Percentiles rank a stretch among this genome's conserved stretches.
Evolutionary conservation across 352 stramenopile genomes (phyloP).

Genomic region (Thalassiosira delicatula): DNA sequence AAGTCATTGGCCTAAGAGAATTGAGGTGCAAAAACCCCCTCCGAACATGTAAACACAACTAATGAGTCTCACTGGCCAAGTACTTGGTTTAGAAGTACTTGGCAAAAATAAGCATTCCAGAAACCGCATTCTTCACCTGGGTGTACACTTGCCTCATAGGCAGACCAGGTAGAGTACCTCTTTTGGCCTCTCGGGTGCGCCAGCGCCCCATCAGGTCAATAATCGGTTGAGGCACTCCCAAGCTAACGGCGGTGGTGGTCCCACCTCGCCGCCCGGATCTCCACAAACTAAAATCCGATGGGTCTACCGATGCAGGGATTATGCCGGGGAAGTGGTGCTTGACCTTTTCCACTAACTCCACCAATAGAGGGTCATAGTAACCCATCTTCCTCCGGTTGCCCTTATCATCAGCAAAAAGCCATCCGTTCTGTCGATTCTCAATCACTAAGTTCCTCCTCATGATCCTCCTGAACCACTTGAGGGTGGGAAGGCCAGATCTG

Average conservation of each 20-base stretch:
- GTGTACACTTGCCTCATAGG: too few relatives aligned
- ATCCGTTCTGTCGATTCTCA: not conserved
- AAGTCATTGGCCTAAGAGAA: too few relatives aligned
- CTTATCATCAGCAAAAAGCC: not conserved
- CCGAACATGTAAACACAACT: too few relatives aligned
- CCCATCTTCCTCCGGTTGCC: not conserved
- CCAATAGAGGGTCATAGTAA: constrained; percentile 3
- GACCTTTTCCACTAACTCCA: not conserved
- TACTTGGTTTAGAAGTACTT: too few relatives aligned
- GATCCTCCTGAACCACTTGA: not conserved
- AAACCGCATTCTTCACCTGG: too few relatives aligned
- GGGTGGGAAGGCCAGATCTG: not conserved
- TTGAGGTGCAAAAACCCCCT: too few relatives aligned
- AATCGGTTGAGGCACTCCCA: not conserved
- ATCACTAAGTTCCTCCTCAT: not conserved
- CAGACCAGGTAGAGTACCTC: too few relatives aligned
- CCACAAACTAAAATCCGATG: not conserved
- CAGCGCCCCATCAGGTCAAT: not conserved
- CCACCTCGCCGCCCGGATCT: not conserved
- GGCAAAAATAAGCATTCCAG: too few relatives aligned
- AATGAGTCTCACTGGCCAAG: too few relatives aligned
- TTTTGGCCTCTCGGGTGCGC: too few relatives aligned
- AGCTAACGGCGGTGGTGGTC: not conserved
- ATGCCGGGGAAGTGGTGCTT: not conserved
- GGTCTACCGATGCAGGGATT: not conserved